These are phyloP conservation scores for Lactarius hatsudake DNA, from an alignment of 768 basidiomycete species.

Conservation along the genomic window DNA sequence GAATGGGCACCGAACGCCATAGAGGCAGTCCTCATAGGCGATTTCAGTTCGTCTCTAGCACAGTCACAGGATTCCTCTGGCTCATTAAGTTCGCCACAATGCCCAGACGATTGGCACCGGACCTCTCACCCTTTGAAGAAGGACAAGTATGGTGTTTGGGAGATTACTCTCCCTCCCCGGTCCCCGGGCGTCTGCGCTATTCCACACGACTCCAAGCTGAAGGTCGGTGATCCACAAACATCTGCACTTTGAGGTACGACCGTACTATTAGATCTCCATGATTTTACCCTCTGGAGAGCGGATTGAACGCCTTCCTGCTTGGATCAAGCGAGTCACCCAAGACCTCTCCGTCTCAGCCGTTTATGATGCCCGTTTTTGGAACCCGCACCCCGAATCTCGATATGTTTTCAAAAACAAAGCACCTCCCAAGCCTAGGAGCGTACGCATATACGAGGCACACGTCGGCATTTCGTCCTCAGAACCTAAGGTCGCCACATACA, in stretches of 20 bases:
- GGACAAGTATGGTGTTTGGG: slow-evolving; percentile 86
- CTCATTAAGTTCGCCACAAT: slow-evolving; percentile 6
- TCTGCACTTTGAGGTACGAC: not conserved
- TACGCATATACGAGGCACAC: slow-evolving; percentile 95
- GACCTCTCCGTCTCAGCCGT: slow-evolving; percentile 84
- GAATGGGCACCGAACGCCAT: slow-evolving; percentile 95
- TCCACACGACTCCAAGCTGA: slow-evolving; percentile 92
- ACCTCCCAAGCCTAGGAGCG: slow-evolving; percentile 61
- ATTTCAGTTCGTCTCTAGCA: slow-evolving; percentile 76
- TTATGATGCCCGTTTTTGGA: slow-evolving; percentile 99
- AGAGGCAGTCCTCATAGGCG: slow-evolving; percentile 85
- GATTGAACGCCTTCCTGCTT: slow-evolving; percentile 89
- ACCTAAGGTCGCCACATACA: slow-evolving; percentile 87
- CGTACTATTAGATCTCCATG: slow-evolving; percentile 76
- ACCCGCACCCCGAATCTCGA: slow-evolving; percentile 67
- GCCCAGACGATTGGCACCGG: slow-evolving; percentile 83
- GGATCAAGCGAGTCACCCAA: slow-evolving; percentile 95
- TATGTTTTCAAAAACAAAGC: slow-evolving; percentile 82
- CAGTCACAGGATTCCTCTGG: not conserved
- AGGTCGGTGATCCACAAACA: slow-evolving; percentile 42
- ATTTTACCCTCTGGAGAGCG: slow-evolving; percentile 71
- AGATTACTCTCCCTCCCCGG: slow-evolving; percentile 69
- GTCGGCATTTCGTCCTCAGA: slow-evolving; percentile 95
- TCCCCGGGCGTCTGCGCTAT: slow-evolving; percentile 74
- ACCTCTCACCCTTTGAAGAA: slow-evolving; percentile 82